Evolutionary conservation across 1,284 basidiomycete genomes (phyloP).

Genomic region (Lentinula novae-zelandiae): DNA sequence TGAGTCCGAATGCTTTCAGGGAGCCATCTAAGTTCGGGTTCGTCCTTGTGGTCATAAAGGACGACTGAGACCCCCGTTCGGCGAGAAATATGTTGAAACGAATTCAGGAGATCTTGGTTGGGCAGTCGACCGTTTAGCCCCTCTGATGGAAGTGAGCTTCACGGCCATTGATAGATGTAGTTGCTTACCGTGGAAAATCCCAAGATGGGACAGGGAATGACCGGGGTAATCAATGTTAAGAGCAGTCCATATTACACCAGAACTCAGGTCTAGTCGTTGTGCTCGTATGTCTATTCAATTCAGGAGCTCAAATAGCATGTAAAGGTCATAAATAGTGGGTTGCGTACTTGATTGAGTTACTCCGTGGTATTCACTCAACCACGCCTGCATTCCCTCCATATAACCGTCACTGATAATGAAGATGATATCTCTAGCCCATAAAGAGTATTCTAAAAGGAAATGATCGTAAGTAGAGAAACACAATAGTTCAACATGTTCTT

Average conservation of each 20-base stretch:
- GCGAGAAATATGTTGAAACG: constrained; percentile 71
- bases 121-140: constrained; percentile 93
- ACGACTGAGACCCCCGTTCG: constrained; percentile 72
- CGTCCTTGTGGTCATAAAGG: constrained; percentile 73
- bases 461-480: neutral
- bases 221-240: constrained; percentile 94
- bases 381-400: constrained; percentile 90
- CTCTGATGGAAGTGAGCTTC: constrained; percentile 47
- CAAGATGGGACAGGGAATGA: constrained; percentile 93
- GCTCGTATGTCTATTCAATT: constrained; percentile 54
- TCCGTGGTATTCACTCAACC: constrained; percentile 82
- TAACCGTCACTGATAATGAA: constrained; percentile 90
- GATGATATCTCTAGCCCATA: constrained; percentile 94
- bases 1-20: constrained; percentile 41
- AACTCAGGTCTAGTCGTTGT: constrained; percentile 58
- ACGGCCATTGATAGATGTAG: neutral
- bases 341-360: constrained; percentile 59
- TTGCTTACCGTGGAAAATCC: constrained; percentile 81
- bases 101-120: constrained; percentile 94
- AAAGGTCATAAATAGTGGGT: neutral
- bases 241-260: constrained; percentile 92
- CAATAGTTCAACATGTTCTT: constrained; percentile 17
- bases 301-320: neutral
- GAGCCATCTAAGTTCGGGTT: constrained; percentile 40
- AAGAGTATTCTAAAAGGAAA: constrained; percentile 63